Evolutionary conservation across 2,329 filamentous ascomycete species (phyloP).

Genomic region (Epicoccum nigrum): DNA sequence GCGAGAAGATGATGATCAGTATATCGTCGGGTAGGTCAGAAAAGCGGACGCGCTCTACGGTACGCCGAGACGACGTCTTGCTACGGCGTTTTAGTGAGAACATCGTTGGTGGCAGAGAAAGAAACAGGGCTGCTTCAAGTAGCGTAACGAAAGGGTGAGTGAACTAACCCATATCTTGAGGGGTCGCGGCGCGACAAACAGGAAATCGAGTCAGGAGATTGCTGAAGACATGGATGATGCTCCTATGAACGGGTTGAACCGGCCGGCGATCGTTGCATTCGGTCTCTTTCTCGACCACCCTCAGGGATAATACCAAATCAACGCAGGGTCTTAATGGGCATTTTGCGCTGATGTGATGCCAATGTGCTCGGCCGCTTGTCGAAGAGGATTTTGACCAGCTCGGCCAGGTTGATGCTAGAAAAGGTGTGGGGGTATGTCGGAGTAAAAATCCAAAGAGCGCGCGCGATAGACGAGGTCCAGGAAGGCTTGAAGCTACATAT

Average conservation of each 20-base stretch:
- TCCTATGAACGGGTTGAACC: slow-evolving; percentile 3
- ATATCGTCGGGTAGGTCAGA: slow-evolving; percentile 37
- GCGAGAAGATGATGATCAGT: slow-evolving; percentile 36
- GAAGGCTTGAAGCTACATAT: no score
- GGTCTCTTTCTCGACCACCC: neutral
- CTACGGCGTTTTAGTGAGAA: slow-evolving; percentile 4
- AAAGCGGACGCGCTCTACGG: slow-evolving; percentile 12
- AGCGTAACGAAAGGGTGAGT: neutral
- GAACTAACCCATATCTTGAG: neutral
- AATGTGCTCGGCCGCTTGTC: no score
- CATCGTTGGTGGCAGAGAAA: neutral
- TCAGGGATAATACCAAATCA: neutral
- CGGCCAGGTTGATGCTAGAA: no score
- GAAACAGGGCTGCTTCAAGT: neutral
- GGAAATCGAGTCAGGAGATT: slow-evolving; percentile 7
- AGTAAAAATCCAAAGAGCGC: no score
- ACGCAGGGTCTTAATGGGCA: neutral
- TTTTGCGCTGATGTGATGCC: no score
- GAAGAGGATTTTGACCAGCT: no score
- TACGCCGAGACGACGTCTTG: neutral
- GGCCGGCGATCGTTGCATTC: slow-evolving; percentile 7
- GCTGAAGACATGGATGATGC: slow-evolving; percentile 12
- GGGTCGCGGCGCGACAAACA: neutral
- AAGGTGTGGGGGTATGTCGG: no score
- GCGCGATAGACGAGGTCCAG: no score